phyloP scores from a whole-genome alignment of 371 early-diverging fungal genomes.

The Paraphysoderma sedebokerense region DNA sequence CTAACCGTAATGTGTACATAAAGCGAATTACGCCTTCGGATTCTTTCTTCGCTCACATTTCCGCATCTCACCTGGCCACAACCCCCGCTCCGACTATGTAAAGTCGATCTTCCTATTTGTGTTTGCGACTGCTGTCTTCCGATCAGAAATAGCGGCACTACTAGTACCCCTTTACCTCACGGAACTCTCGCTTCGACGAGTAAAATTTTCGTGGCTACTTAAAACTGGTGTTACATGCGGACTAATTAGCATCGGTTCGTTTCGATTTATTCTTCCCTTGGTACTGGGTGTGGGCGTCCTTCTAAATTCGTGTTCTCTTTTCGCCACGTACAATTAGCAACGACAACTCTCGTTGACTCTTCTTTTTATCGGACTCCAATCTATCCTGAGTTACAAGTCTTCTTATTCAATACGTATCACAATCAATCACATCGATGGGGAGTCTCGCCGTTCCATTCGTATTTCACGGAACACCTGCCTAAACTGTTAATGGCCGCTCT shows the following conservation, averaged over 20 bases:
- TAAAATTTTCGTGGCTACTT: no score
- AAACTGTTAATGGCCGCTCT: slow-evolving; percentile 46
- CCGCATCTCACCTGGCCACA: slow-evolving; percentile 9
- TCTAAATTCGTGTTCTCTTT: not conserved
- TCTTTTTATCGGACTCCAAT: slow-evolving; percentile 54
- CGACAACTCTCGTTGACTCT: slow-evolving; percentile 56
- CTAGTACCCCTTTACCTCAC: slow-evolving; percentile 16
- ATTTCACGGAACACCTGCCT: slow-evolving; percentile 55
- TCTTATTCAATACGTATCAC: slow-evolving; percentile 68
- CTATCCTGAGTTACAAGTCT: slow-evolving; percentile 77
- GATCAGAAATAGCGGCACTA: slow-evolving; percentile 58
- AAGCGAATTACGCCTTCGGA: slow-evolving; percentile 12
- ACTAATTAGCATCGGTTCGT: no score
- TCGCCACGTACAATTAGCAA: slow-evolving; percentile 12
- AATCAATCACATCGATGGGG: slow-evolving; percentile 75
- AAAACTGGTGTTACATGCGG: no score
- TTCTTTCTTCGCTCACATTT: slow-evolving; percentile 12
- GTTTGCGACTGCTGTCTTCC: slow-evolving; percentile 49
- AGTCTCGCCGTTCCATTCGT: slow-evolving; percentile 49
- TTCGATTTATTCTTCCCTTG: no score
- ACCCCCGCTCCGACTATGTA: not conserved
- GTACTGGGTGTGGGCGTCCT: not conserved
- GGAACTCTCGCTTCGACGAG: slow-evolving; percentile 4
- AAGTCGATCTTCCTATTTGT: slow-evolving; percentile 32
- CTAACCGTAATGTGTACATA: no score